Conservation (phyloP, 2,329 filamentous ascomycete genomes). For the Aspergillus ibericus region DNA sequence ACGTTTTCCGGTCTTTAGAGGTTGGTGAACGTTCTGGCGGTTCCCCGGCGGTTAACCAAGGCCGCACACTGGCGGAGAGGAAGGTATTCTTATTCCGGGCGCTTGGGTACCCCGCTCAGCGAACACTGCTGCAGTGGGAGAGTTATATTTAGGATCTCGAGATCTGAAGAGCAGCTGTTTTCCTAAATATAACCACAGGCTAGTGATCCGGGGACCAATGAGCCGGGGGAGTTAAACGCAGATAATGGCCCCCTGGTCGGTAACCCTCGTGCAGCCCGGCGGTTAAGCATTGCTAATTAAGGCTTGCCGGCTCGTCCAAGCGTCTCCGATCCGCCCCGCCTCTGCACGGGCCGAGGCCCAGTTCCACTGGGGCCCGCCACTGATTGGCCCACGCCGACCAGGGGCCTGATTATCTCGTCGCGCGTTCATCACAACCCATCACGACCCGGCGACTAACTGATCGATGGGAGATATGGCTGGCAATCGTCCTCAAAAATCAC, state of each 20-base stretch:
- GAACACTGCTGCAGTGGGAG: conserved; percentile 2
- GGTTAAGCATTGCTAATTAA: conserved; percentile 20
- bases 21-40: not conserved
- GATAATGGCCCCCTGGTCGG: not conserved
- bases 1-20: not conserved
- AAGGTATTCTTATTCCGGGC: not conserved
- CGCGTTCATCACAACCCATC: not conserved
- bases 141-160: conserved; percentile 14
- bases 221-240: not conserved
- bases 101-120: conserved; percentile 7
- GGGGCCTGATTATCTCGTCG: not conserved
- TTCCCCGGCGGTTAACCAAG: not conserved
- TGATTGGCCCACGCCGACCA: not conserved
- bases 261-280: conserved; percentile 8
- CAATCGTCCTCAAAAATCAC: not conserved
- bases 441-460: not conserved
- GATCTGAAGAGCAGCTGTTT: conserved; percentile 6
- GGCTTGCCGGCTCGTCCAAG: conserved; percentile 2
- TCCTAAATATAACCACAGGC: conserved; percentile 13
- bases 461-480: not conserved
- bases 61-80: not conserved
- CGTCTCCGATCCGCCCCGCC: conserved; percentile 6
- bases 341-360: conserved; percentile 13
- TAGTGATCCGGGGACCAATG: not conserved
- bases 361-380: not conserved